Evolutionary conservation across 257 asterid species (phyloP).

Genomic region (Striga asiatica): DNA sequence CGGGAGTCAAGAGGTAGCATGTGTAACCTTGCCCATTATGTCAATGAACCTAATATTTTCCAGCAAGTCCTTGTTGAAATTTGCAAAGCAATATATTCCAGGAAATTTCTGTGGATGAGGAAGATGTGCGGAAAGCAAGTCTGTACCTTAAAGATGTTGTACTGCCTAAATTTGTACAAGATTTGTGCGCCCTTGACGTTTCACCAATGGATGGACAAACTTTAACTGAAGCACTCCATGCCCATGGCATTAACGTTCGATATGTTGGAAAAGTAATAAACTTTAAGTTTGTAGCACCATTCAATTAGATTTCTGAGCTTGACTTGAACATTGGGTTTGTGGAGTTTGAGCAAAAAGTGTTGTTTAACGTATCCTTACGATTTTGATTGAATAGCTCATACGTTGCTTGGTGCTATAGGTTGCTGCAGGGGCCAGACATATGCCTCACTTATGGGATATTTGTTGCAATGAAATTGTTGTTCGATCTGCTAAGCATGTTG

Average conservation of each 20-base stretch:
- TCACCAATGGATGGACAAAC: conserved; percentile 97
- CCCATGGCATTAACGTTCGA: conserved; percentile 82
- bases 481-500: conserved; percentile 76
- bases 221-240: conserved; percentile 84
- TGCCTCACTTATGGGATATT: conserved; percentile 88
- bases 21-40: conserved; percentile 7
- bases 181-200: conserved; percentile 79
- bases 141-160: conserved; percentile 51
- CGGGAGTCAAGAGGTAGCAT: conserved; percentile 54
- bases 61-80: conserved; percentile 1
- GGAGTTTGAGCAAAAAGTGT: not conserved
- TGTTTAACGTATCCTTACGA: not conserved
- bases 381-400: no score
- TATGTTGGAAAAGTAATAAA: conserved; percentile 73
- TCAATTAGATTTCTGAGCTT: conserved; percentile 7
- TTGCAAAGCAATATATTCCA: conserved; percentile 18
- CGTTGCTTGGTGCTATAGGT: conserved; percentile 43
- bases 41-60: conserved; percentile 5
- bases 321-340: not conserved
- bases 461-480: conserved; percentile 71
- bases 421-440: conserved; percentile 63
- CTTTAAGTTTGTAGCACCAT: conserved; percentile 7
- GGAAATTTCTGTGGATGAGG: conserved; percentile 73
- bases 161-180: conserved; percentile 66
- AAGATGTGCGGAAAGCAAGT: conserved; percentile 66